Percentiles rank a stretch among this genome's conserved stretches.
Conservation (phyloP, 257 asterid genomes). For the Solanum dulcamara region DNA sequence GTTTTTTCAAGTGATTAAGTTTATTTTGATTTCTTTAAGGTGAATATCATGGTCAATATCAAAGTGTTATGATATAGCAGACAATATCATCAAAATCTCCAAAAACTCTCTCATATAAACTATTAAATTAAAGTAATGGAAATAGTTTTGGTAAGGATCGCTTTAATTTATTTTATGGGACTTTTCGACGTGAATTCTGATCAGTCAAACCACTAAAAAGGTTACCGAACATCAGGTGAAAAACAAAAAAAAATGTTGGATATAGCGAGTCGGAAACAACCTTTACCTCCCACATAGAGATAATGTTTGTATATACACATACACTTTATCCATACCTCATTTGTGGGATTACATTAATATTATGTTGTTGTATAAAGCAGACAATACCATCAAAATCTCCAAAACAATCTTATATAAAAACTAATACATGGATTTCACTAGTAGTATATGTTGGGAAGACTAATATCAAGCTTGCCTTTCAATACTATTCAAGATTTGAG, state of each 20-base stretch:
- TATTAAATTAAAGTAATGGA: background rate
- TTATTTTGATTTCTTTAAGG: background rate
- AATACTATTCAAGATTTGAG: background rate
- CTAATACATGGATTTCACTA: background rate
- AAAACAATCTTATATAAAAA: background rate
- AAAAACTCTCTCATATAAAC: background rate
- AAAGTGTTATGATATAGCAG: background rate
- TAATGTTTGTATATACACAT: background rate
- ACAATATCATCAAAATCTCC: slow-evolving; percentile 1
- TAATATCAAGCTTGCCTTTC: background rate
- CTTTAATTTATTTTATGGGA: background rate
- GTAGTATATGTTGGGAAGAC: background rate
- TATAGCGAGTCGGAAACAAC: background rate
- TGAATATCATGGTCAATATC: background rate
- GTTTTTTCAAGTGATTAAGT: background rate
- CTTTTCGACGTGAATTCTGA: background rate
- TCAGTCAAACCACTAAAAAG: background rate
- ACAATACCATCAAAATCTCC: background rate
- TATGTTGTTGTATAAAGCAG: background rate
- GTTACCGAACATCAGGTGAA: background rate
- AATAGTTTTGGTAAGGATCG: background rate
- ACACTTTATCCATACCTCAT: too few species aligned
- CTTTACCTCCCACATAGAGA: background rate
- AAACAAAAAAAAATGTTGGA: background rate
- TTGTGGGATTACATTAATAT: too few species aligned